Evolutionary conservation across 2,329 filamentous ascomycete species (phyloP).

Genomic region (Epichloe glyceriae): DNA sequence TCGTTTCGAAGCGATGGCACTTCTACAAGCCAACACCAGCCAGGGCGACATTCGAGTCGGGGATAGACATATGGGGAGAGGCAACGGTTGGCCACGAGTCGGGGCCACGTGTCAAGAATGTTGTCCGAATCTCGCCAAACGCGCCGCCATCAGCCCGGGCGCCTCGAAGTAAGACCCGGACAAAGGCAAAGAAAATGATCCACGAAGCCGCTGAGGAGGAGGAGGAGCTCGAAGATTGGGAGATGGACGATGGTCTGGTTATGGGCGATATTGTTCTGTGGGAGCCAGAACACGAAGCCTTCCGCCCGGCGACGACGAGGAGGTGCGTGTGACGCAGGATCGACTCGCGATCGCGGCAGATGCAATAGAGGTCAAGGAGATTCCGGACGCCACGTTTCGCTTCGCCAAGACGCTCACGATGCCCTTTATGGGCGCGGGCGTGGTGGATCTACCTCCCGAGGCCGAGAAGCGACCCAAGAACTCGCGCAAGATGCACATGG

Average conservation of each 20-base stretch:
- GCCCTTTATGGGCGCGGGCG: slow-evolving; percentile 77
- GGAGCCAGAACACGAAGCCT: slow-evolving; percentile 42
- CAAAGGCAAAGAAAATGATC: slow-evolving; percentile 18
- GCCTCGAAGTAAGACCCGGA: slow-evolving; percentile 16
- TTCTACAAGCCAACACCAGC: slow-evolving; percentile 50
- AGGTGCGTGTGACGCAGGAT: slow-evolving; percentile 39
- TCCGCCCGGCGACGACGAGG: slow-evolving; percentile 41
- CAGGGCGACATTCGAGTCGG: slow-evolving; percentile 63
- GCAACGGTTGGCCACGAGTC: slow-evolving; percentile 31
- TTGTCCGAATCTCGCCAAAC: slow-evolving; percentile 58
- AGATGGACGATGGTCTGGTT: slow-evolving; percentile 51
- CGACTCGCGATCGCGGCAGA: slow-evolving; percentile 43
- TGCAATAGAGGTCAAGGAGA: slow-evolving; percentile 44
- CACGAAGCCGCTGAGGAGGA: slow-evolving; percentile 31
- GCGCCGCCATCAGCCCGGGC: slow-evolving; percentile 20
- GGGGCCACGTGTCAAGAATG: slow-evolving; percentile 54
- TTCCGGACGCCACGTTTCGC: slow-evolving; percentile 58
- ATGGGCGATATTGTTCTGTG: slow-evolving; percentile 51
- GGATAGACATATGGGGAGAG: slow-evolving; percentile 82
- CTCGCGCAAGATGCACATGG: slow-evolving; percentile 90
- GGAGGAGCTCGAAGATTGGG: slow-evolving; percentile 55
- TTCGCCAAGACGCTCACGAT: slow-evolving; percentile 80
- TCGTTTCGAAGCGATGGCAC: slow-evolving; percentile 37
- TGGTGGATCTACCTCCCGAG: slow-evolving; percentile 77
- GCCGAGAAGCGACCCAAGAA: slow-evolving; percentile 85